These are phyloP conservation scores for Fusarium sp. DNA, from an alignment of 2,329 filamentous ascomycete genomes.

Conservation along the genomic window DNA sequence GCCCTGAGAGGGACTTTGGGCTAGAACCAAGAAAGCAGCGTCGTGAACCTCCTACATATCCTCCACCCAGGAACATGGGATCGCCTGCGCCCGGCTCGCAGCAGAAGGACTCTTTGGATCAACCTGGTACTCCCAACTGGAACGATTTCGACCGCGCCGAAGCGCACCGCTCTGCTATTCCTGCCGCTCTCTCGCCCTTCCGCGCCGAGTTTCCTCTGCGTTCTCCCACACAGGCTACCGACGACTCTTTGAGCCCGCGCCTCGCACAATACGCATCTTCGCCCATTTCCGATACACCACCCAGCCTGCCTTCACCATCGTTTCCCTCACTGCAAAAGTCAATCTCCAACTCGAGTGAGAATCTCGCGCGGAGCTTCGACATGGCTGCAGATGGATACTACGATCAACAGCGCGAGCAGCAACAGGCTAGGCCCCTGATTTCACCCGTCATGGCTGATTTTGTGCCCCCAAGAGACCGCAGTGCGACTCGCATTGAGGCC, in stretches of 20 bases:
- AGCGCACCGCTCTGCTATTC: constrained; percentile 54
- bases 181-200: constrained; percentile 54
- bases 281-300: constrained; percentile 50
- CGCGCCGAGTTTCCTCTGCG: constrained; percentile 28
- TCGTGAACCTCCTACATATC: constrained; percentile 45
- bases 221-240: constrained; percentile 29
- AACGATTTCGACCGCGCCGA: constrained; percentile 49
- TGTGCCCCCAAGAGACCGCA: constrained; percentile 36
- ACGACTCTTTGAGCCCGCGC: constrained; percentile 22
- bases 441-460: constrained; percentile 53
- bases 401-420: constrained; percentile 7
- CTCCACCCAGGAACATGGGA: constrained; percentile 31
- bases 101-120: constrained; percentile 14
- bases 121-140: constrained; percentile 48
- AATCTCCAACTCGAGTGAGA: constrained; percentile 53
- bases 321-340: constrained; percentile 55
- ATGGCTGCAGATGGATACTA: constrained; percentile 38
- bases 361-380: constrained; percentile 53
- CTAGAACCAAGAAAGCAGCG: constrained; percentile 43
- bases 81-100: constrained; percentile 16
- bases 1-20: constrained; percentile 22
- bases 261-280: constrained; percentile 48
- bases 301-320: constrained; percentile 55
- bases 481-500: constrained; percentile 50
- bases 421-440: constrained; percentile 45